Conservation (phyloP, 2,329 filamentous ascomycete species). For the Claviceps sp. region DNA sequence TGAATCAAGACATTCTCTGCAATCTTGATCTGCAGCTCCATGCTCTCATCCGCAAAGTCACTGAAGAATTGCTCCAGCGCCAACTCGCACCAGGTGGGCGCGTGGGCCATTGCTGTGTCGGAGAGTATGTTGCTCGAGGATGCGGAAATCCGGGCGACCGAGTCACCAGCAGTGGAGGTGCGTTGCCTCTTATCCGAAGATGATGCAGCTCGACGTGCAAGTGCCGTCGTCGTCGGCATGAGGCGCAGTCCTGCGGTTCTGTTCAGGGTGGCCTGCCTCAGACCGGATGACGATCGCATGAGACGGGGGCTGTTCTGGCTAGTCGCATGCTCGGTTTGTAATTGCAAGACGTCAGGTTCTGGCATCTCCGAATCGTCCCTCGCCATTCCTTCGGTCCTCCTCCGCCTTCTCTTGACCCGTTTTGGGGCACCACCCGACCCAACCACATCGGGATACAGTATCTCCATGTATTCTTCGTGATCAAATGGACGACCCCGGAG, state of each 20-base stretch:
- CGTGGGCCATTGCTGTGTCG: conserved; percentile 9
- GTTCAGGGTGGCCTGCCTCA: conserved; percentile 16
- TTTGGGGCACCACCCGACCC: conserved; percentile 47
- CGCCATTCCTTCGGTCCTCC: conserved; percentile 32
- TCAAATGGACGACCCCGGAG: conserved; percentile 44
- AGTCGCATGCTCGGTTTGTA: conserved; percentile 23
- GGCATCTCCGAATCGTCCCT: conserved; percentile 34
- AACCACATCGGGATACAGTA: conserved; percentile 46
- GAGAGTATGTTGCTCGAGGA: neutral
- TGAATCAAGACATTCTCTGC: conserved; percentile 45
- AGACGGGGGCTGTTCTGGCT: conserved; percentile 14
- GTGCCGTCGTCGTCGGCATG: conserved; percentile 18
- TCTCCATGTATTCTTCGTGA: conserved; percentile 47
- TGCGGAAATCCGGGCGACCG: neutral
- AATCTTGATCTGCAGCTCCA: conserved; percentile 45
- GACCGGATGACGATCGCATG: conserved; percentile 14
- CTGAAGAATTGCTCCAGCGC: conserved; percentile 46
- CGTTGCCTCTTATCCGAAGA: conserved; percentile 22
- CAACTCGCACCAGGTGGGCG: conserved; percentile 40
- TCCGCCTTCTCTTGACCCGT: conserved; percentile 41
- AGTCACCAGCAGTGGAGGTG: conserved; percentile 15
- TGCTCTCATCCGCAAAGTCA: conserved; percentile 43
- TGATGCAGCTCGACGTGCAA: conserved; percentile 26
- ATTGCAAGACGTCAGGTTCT: conserved; percentile 32
- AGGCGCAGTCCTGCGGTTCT: conserved; percentile 11